phyloP scores from a whole-genome alignment of 2,329 filamentous ascomycete genomes.

The Aspergillus aculeatinus region DNA sequence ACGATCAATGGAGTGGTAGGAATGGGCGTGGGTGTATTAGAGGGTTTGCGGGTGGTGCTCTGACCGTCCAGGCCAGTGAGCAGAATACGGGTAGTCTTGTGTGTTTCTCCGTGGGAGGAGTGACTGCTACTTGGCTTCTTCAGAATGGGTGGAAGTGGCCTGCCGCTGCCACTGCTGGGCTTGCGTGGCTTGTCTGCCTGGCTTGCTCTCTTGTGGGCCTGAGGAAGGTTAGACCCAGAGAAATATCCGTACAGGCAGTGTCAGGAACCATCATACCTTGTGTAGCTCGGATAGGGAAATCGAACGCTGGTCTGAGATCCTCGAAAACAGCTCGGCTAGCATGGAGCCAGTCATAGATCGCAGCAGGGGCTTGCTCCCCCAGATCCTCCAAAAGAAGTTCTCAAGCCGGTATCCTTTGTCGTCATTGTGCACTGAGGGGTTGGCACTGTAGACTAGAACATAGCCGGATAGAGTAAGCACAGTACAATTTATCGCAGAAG shows the following conservation, averaged over 20 bases:
- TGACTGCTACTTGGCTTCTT: slow-evolving; percentile 35
- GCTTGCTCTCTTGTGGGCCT: background rate
- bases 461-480: slow-evolving; percentile 3
- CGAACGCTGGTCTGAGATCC: slow-evolving; percentile 41
- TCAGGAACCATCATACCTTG: slow-evolving; percentile 7
- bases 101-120: slow-evolving; percentile 24
- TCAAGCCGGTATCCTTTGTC: slow-evolving; percentile 47
- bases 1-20: slow-evolving; percentile 11
- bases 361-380: slow-evolving; percentile 43
- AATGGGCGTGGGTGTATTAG: slow-evolving; percentile 24
- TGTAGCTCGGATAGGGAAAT: slow-evolving; percentile 19
- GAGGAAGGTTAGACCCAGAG: background rate
- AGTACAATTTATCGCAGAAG: background rate
- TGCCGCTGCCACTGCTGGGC: background rate
- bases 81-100: slow-evolving; percentile 34
- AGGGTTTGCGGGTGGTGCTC: slow-evolving; percentile 28
- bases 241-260: background rate
- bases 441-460: slow-evolving; percentile 46
- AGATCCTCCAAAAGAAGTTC: slow-evolving; percentile 56
- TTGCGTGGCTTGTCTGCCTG: background rate
- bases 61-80: slow-evolving; percentile 26
- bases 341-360: slow-evolving; percentile 39
- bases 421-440: slow-evolving; percentile 44
- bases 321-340: slow-evolving; percentile 45
- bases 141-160: slow-evolving; percentile 37